phyloP scores from a whole-genome alignment of 768 basidiomycete genomes.

The Atractiella rhizophila region DNA sequence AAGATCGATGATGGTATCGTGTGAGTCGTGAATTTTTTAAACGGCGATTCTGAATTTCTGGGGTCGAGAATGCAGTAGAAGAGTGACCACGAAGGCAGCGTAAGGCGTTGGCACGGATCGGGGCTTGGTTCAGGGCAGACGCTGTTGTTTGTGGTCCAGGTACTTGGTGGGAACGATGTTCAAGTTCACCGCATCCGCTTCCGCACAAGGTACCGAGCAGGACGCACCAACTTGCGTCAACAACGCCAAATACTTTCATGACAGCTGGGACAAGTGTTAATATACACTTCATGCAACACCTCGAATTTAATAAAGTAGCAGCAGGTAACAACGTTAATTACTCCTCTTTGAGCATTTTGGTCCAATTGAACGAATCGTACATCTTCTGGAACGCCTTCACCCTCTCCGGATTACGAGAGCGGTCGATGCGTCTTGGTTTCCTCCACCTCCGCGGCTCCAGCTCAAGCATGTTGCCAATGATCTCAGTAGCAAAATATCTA shows the following conservation, averaged over 20 bases:
- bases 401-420: constrained; percentile 40
- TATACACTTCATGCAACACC: not conserved
- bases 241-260: no score
- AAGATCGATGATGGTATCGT: not conserved
- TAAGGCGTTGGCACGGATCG: no score
- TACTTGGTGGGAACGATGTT: not conserved
- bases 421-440: constrained; percentile 48
- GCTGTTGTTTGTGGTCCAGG: not conserved
- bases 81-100: no score
- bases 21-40: not conserved
- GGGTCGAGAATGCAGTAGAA: no score
- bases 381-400: constrained; percentile 41
- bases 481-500: constrained; percentile 85
- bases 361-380: constrained; percentile 36
- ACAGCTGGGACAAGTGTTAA: no score
- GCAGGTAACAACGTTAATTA: not conserved
- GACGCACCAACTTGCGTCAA: no score
- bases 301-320: not conserved
- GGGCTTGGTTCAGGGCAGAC: not conserved
- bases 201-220: no score
- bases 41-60: no score
- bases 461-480: constrained; percentile 72
- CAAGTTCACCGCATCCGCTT: no score
- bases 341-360: constrained; percentile 14
- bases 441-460: constrained; percentile 68